Evolutionary conservation across 805 yeast species (phyloP), one percentile per base, ranked within the genome.

Genomic region (Ogataea kodamae): DNA sequence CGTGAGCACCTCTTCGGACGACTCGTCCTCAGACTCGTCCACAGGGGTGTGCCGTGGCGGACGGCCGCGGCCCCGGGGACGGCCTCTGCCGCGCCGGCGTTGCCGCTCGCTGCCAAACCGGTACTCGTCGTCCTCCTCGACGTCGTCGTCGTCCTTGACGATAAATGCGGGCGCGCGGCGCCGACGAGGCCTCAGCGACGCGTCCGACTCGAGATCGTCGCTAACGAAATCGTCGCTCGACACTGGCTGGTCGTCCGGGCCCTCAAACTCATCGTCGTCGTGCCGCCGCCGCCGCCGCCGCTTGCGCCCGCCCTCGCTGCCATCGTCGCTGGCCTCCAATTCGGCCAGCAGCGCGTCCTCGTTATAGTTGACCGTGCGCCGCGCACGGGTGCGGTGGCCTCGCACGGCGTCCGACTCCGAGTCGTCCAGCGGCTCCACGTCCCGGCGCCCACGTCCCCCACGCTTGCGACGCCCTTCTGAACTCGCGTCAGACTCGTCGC

Each of bases 281-380:
- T 23, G 28, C n/a, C 30, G 26, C n/a, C 39, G 32, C 18, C 37
- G 30, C 45, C 42, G 37, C 11, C 37, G 37, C 32, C 37, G 31
- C 17, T 33, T 33, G 25, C 32, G 32, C 9, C 27, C 36, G 33
- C 50, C 42, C 10, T 42, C 45, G 30, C 50, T 50, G 6, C 37
- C 43, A 30, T 35, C 44, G 11, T 38, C 35, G 19, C 46, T 54
- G 17, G 48, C 58, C 15, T 50, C 53, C 2, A 58, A 26, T 5
- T 41, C 53, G 13, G 47, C 49, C 10, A 53, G 37, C 2, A 42
- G 41, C 11, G 43, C 49, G 34, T 59, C 64, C 37, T 59, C 64
- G 30, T 59, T 59, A 29, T 59, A 59, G 33, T 58, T 59, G 16
- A 59, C 53, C 9, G 48, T 28, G 22, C 47, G 47, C 18, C 55